phyloP scores from a whole-genome alignment of 2,329 filamentous ascomycete genomes.

The Fusarium heterosporum region DNA sequence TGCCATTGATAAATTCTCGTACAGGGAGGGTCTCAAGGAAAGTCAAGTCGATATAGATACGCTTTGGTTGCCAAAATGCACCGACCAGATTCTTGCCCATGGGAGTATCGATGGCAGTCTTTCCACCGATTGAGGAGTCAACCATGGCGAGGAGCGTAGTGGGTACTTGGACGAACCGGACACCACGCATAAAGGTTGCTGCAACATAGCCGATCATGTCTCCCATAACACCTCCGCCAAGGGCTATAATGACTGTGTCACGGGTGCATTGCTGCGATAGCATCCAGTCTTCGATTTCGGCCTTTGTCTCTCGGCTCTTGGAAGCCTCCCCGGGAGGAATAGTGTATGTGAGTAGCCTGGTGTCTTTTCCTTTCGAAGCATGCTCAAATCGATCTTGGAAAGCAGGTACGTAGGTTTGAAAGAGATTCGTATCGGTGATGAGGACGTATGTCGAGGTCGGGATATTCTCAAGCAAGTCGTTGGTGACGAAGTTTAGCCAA shows the following conservation, averaged over 20 bases:
- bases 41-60: slow-evolving; percentile 92
- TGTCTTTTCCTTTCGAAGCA: slow-evolving; percentile 48
- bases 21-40: slow-evolving; percentile 92
- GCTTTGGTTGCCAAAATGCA: slow-evolving; percentile 94
- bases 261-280: slow-evolving; percentile 90
- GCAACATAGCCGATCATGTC: slow-evolving; percentile 98
- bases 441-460: slow-evolving; percentile 93
- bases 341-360: slow-evolving; percentile 84
- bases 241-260: slow-evolving; percentile 93
- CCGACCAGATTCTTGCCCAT: slow-evolving; percentile 96
- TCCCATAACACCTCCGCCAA: slow-evolving; percentile 96
- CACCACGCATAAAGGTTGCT: slow-evolving; percentile 97
- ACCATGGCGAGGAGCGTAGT: slow-evolving; percentile 97
- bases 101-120: slow-evolving; percentile 97
- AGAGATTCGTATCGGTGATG: slow-evolving; percentile 95
- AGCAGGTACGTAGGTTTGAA: slow-evolving; percentile 79
- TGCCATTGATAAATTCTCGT: slow-evolving; percentile 96
- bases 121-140: slow-evolving; percentile 97
- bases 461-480: slow-evolving; percentile 82
- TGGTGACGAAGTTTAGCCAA: slow-evolving; percentile 83
- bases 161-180: slow-evolving; percentile 95
- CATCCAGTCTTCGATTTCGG: slow-evolving; percentile 98
- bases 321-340: slow-evolving; percentile 93
- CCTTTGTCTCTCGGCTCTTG: slow-evolving; percentile 93
- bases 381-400: slow-evolving; percentile 67